A percentile compares a stretch with the other conserved stretches of the same genome.
phyloP scores from a whole-genome alignment of 164 flowering plant genomes.

The Platanus orientalis region DNA sequence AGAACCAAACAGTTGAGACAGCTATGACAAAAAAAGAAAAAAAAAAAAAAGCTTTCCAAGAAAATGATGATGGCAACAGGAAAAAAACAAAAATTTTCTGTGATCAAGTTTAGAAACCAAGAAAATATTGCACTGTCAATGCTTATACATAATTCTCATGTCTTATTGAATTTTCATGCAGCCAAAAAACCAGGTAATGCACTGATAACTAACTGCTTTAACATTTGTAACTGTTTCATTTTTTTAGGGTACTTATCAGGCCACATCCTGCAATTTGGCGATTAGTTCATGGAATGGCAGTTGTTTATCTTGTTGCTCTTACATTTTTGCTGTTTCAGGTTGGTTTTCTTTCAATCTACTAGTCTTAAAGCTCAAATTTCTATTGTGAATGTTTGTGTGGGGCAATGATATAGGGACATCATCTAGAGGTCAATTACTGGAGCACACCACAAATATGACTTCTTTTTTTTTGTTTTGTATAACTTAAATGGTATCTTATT shows the following conservation, averaged over 20 bases:
- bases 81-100: no score
- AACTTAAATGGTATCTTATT: no score
- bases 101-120: no score
- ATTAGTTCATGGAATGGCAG: slow-evolving; percentile 97
- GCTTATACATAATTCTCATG: no score
- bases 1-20: no score
- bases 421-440: no score
- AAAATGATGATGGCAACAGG: no score
- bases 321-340: slow-evolving; percentile 99
- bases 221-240: neutral
- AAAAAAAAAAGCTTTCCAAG: no score
- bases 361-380: neutral
- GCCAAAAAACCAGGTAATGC: neutral
- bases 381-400: neutral
- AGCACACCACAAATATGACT: no score
- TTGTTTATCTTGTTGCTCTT: slow-evolving; percentile 85
- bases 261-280: slow-evolving; percentile 99
- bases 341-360: slow-evolving; percentile 10
- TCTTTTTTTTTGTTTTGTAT: no score
- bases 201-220: neutral
- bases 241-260: slow-evolving; percentile 74
- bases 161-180: neutral
- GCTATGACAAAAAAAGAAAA: no score
- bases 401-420: neutral
- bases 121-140: no score